phyloP scores from a whole-genome alignment of 176 grass and related monocot species.

The Poa pratensis region DNA sequence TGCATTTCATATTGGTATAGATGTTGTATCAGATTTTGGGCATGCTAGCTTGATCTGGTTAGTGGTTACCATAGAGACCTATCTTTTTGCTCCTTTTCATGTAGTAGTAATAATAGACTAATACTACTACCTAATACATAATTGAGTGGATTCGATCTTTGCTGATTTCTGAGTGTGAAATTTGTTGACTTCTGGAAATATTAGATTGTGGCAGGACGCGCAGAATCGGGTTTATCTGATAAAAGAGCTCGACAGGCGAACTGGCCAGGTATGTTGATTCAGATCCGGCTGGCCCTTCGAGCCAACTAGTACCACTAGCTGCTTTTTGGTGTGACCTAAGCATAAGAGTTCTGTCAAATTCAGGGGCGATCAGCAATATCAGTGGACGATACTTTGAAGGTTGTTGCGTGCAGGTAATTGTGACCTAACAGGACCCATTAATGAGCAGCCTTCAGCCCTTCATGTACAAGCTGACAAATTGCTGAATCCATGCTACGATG shows the following conservation, averaged over 20 bases:
- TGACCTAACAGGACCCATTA: not conserved
- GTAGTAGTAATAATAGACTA: not conserved
- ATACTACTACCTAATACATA: not conserved
- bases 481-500: not conserved
- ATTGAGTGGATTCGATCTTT: constrained; percentile 29
- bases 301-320: constrained; percentile 22
- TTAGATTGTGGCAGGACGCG: constrained; percentile 93
- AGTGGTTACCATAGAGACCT: not conserved
- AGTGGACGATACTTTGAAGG: constrained; percentile 92
- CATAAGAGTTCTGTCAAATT: constrained; percentile 7
- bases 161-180: not conserved
- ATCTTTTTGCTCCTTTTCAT: constrained; percentile 35
- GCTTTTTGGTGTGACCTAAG: constrained; percentile 24
- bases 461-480: constrained; percentile 1
- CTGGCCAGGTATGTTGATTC: constrained; percentile 67
- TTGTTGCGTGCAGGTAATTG: constrained; percentile 91
- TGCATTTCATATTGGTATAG: not conserved
- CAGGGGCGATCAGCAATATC: constrained; percentile 83
- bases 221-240: constrained; percentile 88
- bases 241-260: constrained; percentile 86
- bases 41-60: constrained; percentile 8
- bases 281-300: constrained; percentile 15
- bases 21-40: not conserved
- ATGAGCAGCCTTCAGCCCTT: not conserved
- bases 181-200: constrained; percentile 20